These are phyloP conservation scores for Rubroboletus pulcherrimus DNA, from an alignment of 768 basidiomycete species.

Conservation along the genomic window DNA sequence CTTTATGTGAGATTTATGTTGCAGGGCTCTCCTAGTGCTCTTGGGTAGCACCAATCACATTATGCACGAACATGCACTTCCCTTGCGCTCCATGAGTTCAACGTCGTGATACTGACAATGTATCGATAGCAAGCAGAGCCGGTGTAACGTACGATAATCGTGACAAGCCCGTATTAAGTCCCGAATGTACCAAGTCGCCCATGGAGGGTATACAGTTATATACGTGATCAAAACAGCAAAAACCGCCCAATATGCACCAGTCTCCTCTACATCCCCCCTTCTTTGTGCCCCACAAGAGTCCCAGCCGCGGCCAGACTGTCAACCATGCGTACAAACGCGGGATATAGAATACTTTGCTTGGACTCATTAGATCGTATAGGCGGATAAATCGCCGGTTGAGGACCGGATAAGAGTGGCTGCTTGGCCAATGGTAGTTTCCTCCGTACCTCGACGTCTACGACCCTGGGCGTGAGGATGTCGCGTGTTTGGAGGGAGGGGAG, in stretches of 20 bases:
- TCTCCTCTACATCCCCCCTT: background rate
- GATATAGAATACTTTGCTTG: conserved; percentile 20
- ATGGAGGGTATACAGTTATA: background rate
- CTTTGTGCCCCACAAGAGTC: conserved; percentile 3
- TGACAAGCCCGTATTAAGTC: background rate
- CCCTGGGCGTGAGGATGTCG: background rate
- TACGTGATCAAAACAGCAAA: background rate
- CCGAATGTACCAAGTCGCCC: background rate
- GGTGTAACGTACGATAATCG: background rate
- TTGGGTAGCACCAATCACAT: background rate
- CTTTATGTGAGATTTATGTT: background rate
- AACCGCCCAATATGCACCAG: background rate
- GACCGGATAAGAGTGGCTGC: conserved; percentile 19
- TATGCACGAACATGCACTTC: conserved; percentile 1
- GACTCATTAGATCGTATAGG: conserved; percentile 7
- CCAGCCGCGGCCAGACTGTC: conserved; percentile 19
- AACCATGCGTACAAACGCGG: conserved; percentile 23
- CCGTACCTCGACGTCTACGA: conserved; percentile 15
- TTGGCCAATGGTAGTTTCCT: background rate
- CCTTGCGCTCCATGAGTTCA: background rate
- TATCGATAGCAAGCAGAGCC: too few relatives aligned
- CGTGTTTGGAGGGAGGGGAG: conserved; percentile 3
- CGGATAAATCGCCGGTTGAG: conserved; percentile 20
- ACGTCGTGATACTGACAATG: background rate
- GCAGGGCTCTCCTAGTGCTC: background rate